Percentiles rank a stretch among this genome's conserved stretches.
Evolutionary conservation across 495 filamentous ascomycete species (phyloP).

Genomic region (Xanthoparmelia taractica): DNA sequence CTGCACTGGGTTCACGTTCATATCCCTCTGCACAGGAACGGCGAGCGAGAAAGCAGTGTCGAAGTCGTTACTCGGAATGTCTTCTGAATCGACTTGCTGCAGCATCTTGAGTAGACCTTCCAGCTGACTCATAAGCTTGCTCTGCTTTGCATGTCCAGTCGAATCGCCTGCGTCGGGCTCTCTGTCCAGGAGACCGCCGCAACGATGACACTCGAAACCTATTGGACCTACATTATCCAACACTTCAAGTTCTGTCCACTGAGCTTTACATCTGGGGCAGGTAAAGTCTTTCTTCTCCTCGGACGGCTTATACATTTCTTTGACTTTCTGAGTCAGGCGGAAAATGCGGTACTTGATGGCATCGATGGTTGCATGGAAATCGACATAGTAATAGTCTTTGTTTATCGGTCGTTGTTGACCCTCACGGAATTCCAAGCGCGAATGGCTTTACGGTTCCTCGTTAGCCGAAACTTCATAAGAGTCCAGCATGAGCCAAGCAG

Average conservation of each 20-base stretch:
- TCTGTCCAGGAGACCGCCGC: slow-evolving; percentile 58
- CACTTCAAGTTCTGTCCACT: slow-evolving; percentile 83
- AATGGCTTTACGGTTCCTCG: slow-evolving; percentile 45
- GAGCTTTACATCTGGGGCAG: slow-evolving; percentile 68
- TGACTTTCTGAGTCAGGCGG: slow-evolving; percentile 73
- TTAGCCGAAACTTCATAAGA: slow-evolving; percentile 19
- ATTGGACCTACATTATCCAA: slow-evolving; percentile 56
- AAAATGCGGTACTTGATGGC: slow-evolving; percentile 93
- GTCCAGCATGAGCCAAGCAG: slow-evolving; percentile 9
- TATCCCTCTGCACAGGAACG: slow-evolving; percentile 53
- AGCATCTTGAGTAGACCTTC: slow-evolving; percentile 76
- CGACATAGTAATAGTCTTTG: slow-evolving; percentile 93
- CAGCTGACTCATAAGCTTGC: slow-evolving; percentile 78
- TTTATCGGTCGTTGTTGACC: slow-evolving; percentile 73
- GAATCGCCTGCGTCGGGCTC: slow-evolving; percentile 54
- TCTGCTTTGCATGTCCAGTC: slow-evolving; percentile 80
- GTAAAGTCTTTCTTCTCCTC: slow-evolving; percentile 85
- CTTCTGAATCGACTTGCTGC: slow-evolving; percentile 72
- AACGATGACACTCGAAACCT: slow-evolving; percentile 80
- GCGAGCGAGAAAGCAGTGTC: slow-evolving; percentile 61
- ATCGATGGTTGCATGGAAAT: slow-evolving; percentile 88
- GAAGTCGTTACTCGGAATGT: slow-evolving; percentile 81
- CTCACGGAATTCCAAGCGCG: slow-evolving; percentile 69
- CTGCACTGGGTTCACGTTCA: slow-evolving; percentile 50
- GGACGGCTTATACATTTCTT: slow-evolving; percentile 66